Conservation (phyloP, 83 land plant species). For the Picea engelmannii region DNA sequence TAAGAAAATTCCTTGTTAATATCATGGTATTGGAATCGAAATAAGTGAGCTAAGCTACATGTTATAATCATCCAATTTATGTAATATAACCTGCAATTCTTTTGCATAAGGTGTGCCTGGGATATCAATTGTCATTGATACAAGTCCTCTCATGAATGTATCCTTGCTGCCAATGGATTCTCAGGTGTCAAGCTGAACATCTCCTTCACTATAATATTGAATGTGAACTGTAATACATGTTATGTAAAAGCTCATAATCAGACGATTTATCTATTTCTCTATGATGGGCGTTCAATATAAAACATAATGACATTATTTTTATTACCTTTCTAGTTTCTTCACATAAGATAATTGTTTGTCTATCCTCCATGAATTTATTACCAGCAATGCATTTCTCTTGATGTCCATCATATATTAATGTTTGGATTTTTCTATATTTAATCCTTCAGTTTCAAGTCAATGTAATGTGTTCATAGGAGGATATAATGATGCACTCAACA, state of each 20-base stretch:
- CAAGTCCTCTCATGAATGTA: neutral
- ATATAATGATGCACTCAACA: no score
- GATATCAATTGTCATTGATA: slow-evolving; percentile 42
- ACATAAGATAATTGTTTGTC: no score
- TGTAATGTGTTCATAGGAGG: no score
- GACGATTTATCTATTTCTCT: neutral
- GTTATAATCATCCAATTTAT: neutral
- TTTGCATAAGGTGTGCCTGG: slow-evolving; percentile 32
- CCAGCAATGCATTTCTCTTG: slow-evolving; percentile 17
- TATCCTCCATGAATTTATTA: slow-evolving; percentile 21
- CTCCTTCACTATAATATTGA: no score
- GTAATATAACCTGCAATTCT: no score
- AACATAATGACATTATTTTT: neutral
- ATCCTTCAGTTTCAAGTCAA: no score
- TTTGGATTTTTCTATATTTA: neutral
- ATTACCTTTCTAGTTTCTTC: no score
- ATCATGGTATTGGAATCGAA: no score
- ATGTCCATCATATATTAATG: slow-evolving; percentile 23
- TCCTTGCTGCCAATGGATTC: no score
- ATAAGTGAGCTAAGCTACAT: neutral
- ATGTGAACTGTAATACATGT: no score
- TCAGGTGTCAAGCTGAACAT: no score
- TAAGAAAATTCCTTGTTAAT: no score
- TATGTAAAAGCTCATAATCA: neutral
- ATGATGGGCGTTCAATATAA: neutral